Evolutionary conservation across 129 eudicot genomes (phyloP), one percentile per base, ranked within the genome.

Genomic region (Chrysanthemum makinoi): DNA sequence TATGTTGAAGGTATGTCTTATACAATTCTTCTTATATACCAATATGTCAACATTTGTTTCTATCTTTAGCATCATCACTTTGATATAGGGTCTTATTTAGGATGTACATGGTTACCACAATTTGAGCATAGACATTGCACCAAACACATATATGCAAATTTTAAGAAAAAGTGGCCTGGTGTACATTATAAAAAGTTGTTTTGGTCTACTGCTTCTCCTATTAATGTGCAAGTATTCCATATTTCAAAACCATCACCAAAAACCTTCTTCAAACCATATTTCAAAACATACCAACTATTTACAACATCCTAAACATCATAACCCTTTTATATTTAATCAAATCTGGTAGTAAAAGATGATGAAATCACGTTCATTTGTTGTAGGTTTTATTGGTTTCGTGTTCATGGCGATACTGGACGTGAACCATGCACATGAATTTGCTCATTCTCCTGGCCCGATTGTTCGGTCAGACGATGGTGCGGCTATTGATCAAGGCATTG

Each of bases 401-500:
- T 65, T 88, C 68, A 64, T 80, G 86, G 83, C 84, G 3, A 15
- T 88, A 0, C 62, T 77, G 15, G 75, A 78, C 14, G 65, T 75
- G 60, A 62, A 70, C 24, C 30, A 17, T 50, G 90, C 82, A 16
- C 82, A 78, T 56, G 70, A 68, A 47, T 9, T 75, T 12, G 77
- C 94, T 26, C 84, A 89, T 10, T 82, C 87, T 0, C 18, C 63
- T 24, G 3, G 64, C 62, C 91, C 83, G 10, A 39, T 9, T 39
- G 43, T 33, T 33, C 1, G 8, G 43, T 19, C 81, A 28, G 79
- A 57, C 30, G 84, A 87, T 74, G 86, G 93, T 48, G 72, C 95
- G 0, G 77, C 86, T 8, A 78, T 88, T 54, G 95, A 88, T 82
- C 95, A 83, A 85, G 95, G 90, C 62, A 60, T 88, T 13, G 95